phyloP scores from a whole-genome alignment of 768 basidiomycete genomes.

The Crassisporium funariophilum region DNA sequence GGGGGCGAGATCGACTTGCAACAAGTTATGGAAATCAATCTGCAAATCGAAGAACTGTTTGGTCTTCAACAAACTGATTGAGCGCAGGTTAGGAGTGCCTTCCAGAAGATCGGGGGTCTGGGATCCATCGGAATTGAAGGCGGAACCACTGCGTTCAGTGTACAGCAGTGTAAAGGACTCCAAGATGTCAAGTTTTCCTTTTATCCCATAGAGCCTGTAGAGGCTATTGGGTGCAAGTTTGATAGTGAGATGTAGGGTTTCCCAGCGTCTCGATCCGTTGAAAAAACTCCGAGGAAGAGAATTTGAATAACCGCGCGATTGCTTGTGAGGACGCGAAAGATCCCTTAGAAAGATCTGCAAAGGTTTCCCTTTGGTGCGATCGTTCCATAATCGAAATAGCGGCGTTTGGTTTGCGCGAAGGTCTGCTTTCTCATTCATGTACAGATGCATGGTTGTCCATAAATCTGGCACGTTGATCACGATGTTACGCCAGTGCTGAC shows the following conservation, averaged over 20 bases:
- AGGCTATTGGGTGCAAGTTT: background rate
- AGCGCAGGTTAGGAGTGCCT: no score
- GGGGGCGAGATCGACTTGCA: background rate
- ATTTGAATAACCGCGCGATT: background rate
- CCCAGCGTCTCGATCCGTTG: background rate
- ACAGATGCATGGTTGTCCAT: background rate
- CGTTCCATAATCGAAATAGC: background rate
- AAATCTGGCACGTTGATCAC: background rate
- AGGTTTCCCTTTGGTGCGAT: background rate
- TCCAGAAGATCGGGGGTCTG: no score
- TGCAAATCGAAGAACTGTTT: no score
- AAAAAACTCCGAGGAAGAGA: background rate
- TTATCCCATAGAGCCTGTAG: background rate
- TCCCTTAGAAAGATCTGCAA: background rate
- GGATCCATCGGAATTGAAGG: no score
- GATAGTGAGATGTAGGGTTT: background rate
- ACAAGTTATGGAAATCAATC: background rate
- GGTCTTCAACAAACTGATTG: no score
- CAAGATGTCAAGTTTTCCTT: background rate
- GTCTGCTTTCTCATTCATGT: background rate
- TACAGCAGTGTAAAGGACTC: background rate
- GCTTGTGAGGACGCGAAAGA: no score
- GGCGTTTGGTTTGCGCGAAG: no score
- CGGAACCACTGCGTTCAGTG: no score
- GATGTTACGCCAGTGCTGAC: background rate